Conservation (phyloP, 352 stramenopile species). For the Bremia lactucae region DNA sequence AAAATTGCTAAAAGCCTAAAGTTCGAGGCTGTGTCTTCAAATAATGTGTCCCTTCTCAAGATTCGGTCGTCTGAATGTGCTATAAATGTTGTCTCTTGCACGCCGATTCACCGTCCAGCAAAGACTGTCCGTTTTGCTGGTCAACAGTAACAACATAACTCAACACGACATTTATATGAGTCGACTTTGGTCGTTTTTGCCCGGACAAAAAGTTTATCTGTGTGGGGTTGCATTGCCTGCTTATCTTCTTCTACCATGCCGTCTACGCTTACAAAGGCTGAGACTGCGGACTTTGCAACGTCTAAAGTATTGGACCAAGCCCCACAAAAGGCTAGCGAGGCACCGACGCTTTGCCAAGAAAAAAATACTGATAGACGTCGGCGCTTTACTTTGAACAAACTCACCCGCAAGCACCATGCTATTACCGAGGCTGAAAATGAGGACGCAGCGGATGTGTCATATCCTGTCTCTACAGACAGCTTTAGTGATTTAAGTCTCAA, state of each 20-base stretch:
- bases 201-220: background rate
- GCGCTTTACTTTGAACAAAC: slow-evolving; percentile 25
- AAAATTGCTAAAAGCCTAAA: slow-evolving; percentile 3
- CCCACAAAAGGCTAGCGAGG: slow-evolving; percentile 11
- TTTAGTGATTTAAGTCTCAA: slow-evolving; percentile 12
- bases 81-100: background rate
- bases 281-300: slow-evolving; percentile 56
- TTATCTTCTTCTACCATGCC: slow-evolving; percentile 11
- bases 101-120: slow-evolving; percentile 1
- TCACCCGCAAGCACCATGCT: slow-evolving; percentile 14
- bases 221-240: slow-evolving; percentile 2
- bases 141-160: background rate
- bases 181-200: background rate
- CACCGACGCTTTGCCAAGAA: background rate
- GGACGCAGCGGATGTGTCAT: background rate
- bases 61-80: slow-evolving; percentile 1
- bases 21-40: no score
- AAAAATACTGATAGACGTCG: slow-evolving; percentile 5
- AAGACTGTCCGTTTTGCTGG: background rate
- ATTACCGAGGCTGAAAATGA: slow-evolving; percentile 21
- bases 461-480: slow-evolving; percentile 2
- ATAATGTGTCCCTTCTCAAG: slow-evolving; percentile 10
- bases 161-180: no score
- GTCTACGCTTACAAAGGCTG: slow-evolving; percentile 38
- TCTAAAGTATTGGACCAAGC: slow-evolving; percentile 26